Evolutionary conservation across 345 rosid genomes (phyloP).

Genomic region (Nasturtium officinale): DNA sequence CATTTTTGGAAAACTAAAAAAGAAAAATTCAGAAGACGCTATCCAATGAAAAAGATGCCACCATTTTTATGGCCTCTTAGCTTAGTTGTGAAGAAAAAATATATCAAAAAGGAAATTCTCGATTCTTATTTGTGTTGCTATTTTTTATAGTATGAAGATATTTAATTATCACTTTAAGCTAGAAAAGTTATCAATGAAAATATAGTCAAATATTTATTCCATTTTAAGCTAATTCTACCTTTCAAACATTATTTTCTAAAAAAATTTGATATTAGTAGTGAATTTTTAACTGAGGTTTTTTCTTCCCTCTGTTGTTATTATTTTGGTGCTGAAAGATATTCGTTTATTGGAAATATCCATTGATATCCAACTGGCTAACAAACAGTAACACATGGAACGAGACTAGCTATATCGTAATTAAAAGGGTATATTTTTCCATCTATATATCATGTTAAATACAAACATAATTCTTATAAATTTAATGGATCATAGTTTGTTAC

Average conservation of each 20-base stretch:
- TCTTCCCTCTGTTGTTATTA: background rate
- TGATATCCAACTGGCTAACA: slow-evolving; percentile 48
- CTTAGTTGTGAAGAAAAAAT: slow-evolving; percentile 40
- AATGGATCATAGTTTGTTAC: background rate
- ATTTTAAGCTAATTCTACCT: background rate
- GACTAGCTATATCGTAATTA: slow-evolving; percentile 10
- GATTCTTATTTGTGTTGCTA: background rate
- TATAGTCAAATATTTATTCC: background rate
- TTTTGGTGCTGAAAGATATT: slow-evolving; percentile 40
- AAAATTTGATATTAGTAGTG: background rate
- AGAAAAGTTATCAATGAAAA: background rate
- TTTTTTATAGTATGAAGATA: background rate
- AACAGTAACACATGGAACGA: slow-evolving; percentile 46
- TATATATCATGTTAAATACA: too few species aligned
- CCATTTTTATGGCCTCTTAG: slow-evolving; percentile 22
- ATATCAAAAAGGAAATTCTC: background rate
- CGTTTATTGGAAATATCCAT: slow-evolving; percentile 30
- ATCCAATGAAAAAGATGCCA: slow-evolving; percentile 38
- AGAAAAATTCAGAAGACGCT: slow-evolving; percentile 26
- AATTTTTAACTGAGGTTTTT: background rate
- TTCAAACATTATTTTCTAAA: background rate
- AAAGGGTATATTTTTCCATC: slow-evolving; percentile 8
- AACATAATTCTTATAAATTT: background rate
- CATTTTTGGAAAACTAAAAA: slow-evolving; percentile 31
- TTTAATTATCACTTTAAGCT: background rate